Evolutionary conservation across 2,329 filamentous ascomycete species (phyloP), one percentile per base, ranked within the genome.

Genomic region (Anthostomella pinea): DNA sequence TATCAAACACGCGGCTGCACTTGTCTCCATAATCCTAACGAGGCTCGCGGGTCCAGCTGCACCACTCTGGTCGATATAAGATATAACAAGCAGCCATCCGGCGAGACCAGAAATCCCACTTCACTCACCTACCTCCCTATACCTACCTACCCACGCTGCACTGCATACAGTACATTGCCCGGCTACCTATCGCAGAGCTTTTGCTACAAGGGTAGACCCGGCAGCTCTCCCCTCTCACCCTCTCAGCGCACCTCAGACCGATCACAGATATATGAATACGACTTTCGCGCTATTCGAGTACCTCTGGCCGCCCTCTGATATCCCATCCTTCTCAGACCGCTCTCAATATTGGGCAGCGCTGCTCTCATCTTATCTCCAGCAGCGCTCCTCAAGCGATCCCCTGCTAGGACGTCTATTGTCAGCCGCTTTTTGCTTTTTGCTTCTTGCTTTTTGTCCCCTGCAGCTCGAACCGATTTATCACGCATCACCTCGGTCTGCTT

Each of bases 341-440:
- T n/a, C n/a, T n/a, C n/a, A n/a, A n/a, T n/a, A n/a, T n/a, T n/a
- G n/a, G n/a, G n/a, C n/a, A n/a, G n/a, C n/a, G n/a, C n/a, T n/a
- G n/a, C n/a, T n/a, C n/a, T n/a, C n/a, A n/a, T n/a, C n/a, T n/a
- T n/a, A n/a, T n/a, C n/a, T n/a, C n/a, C n/a, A n/a, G n/a, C n/a
- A n/a, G n/a, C n/a, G n/a, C 39, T 13, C 30, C 26, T 17, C 19
- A 35, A 28, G 26, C 29, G 17, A 27, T 29, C 29, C 31, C 14
- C 29, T 26, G 17, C 31, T 46, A 43, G 27, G 43, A 29, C 28
- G 37, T 43, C 44, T 39, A 45, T 43, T 43, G 41, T 49, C 43
- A 50, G 46, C 46, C 44, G 48, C 41, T 44, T 41, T 31, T 42
- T 39, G 38, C 37, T 37, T 46, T 33, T 42, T 31, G 24, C 26